Evolutionary conservation across 73 alveolate genomes (phyloP).

Genomic region (Effrenium voratum): DNA sequence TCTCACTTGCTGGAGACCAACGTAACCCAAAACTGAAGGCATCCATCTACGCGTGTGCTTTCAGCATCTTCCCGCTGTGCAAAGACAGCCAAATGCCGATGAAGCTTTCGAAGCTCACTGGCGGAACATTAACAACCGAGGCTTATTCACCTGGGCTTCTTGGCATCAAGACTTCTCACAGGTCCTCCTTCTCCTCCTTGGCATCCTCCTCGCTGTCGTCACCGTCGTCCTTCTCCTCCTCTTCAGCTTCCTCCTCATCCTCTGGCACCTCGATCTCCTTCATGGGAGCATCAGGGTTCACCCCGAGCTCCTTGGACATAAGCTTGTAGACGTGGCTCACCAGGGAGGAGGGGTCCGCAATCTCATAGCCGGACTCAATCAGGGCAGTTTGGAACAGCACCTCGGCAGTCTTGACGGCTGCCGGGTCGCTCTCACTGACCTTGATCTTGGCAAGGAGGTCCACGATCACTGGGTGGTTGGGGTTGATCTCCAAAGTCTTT

Average conservation of each 20-base stretch:
- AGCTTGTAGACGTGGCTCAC: constrained; percentile 75
- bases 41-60: too few species aligned
- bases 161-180: too few species aligned
- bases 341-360: constrained; percentile 95
- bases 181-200: too few species aligned
- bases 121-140: too few species aligned
- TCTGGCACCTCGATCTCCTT: constrained; percentile 80
- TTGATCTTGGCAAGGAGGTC: constrained; percentile 95
- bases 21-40: too few species aligned
- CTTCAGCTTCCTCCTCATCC: constrained; percentile 79
- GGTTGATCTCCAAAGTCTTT: constrained; percentile 98
- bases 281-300: constrained; percentile 68
- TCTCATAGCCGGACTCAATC: constrained; percentile 96
- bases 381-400: constrained; percentile 95
- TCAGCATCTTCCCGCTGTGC: too few species aligned
- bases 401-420: constrained; percentile 93
- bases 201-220: too few species aligned
- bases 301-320: constrained; percentile 90
- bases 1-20: too few species aligned
- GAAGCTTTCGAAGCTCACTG: too few species aligned
- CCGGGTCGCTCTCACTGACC: constrained; percentile 82
- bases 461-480: constrained; percentile 98
- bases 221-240: constrained; percentile 60
- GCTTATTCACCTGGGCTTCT: too few species aligned
- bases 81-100: too few species aligned